phyloP scores from a whole-genome alignment of 1,284 basidiomycete genomes.

The Ustilago hordei region DNA sequence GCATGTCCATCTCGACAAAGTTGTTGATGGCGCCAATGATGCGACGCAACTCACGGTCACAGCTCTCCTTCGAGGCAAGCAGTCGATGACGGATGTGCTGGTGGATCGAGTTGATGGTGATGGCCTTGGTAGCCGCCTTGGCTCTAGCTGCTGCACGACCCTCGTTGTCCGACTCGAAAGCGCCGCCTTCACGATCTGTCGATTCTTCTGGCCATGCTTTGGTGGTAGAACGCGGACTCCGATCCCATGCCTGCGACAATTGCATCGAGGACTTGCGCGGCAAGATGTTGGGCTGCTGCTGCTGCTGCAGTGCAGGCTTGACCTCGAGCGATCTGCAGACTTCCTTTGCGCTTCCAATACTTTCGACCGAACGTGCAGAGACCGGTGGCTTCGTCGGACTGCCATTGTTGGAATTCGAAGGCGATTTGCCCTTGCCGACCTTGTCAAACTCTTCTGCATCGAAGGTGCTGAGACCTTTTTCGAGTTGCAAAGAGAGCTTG shows the following conservation, averaged over 20 bases:
- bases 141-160: constrained; percentile 29
- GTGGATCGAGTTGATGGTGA: constrained; percentile 77
- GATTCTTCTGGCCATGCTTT: constrained; percentile 15
- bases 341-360: constrained; percentile 26
- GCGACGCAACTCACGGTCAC: constrained; percentile 92
- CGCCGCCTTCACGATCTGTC: constrained; percentile 17
- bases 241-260: constrained; percentile 35
- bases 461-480: constrained; percentile 61
- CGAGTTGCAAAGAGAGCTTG: constrained; percentile 59
- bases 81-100: constrained; percentile 93
- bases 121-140: constrained; percentile 50
- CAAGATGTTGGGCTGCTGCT: constrained; percentile 13
- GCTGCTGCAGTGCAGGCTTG: constrained; percentile 10
- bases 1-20: constrained; percentile 90
- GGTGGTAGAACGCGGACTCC: constrained; percentile 16
- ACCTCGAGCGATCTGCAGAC: constrained; percentile 23
- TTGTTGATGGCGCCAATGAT: constrained; percentile 91
- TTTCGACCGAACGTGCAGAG: constrained; percentile 29
- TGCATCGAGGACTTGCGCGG: constrained; percentile 33
- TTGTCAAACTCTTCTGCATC: constrained; percentile 59
- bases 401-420: constrained; percentile 19
- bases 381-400: constrained; percentile 38
- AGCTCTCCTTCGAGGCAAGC: constrained; percentile 91
- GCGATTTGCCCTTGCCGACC: constrained; percentile 41
- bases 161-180: constrained; percentile 42